Evolutionary conservation across 257 asterid species (phyloP).

Genomic region (Plantago ovata): DNA sequence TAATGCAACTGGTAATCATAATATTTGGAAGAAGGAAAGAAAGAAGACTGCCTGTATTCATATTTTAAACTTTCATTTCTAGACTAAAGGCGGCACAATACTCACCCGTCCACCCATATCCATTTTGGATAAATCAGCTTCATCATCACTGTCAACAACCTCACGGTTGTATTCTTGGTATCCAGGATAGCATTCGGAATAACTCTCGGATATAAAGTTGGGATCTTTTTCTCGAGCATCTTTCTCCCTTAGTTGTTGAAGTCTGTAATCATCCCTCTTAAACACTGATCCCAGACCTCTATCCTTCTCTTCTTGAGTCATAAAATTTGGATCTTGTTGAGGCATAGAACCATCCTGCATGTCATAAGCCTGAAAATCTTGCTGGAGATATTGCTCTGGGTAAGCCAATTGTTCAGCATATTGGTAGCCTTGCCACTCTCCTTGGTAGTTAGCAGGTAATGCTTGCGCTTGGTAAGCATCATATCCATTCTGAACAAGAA

Average conservation of each 20-base stretch:
- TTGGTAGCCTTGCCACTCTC: constrained; percentile 94
- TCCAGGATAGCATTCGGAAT: constrained; percentile 99
- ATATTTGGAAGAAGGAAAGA: not conserved
- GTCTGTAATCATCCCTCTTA: constrained; percentile 95
- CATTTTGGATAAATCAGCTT: constrained; percentile 94
- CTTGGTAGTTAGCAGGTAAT: constrained; percentile 65
- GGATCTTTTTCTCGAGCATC: constrained; percentile 98
- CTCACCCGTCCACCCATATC: constrained; percentile 99
- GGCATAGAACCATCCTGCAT: constrained; percentile 47
- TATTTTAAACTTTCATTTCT: not conserved
- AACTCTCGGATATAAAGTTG: constrained; percentile 92
- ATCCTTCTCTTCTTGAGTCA: constrained; percentile 99
- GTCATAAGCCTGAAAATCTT: constrained; percentile 67
- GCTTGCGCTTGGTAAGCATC: constrained; percentile 79
- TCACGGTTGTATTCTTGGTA: constrained; percentile 97
- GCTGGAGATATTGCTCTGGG: constrained; percentile 89
- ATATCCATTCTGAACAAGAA: constrained; percentile 56
- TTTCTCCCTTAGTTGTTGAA: constrained; percentile 89
- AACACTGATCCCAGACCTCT: constrained; percentile 98
- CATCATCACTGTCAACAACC: constrained; percentile 92
- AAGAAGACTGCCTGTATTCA: not conserved
- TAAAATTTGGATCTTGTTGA: constrained; percentile 68
- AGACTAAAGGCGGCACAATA: constrained; percentile 10
- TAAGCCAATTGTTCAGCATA: constrained; percentile 83
- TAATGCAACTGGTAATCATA: not conserved